Conservation (phyloP, 805 yeast genomes). For the Cyberlindnera lachancei region DNA sequence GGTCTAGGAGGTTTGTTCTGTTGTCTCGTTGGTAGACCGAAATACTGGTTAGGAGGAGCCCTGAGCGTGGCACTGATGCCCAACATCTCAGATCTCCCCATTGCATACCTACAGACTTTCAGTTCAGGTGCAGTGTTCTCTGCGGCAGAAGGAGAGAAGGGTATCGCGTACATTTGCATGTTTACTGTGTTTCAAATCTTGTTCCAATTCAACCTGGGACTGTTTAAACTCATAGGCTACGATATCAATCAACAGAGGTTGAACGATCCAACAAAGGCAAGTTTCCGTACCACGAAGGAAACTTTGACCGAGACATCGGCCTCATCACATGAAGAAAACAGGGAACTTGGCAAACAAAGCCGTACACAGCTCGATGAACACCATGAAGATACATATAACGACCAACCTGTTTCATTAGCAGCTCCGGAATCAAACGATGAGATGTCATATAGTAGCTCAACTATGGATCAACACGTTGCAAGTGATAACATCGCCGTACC, state of each 20-base stretch:
- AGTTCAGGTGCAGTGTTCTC: slow-evolving; percentile 42
- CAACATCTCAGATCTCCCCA: slow-evolving; percentile 70
- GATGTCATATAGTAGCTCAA: not conserved
- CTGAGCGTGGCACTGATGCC: slow-evolving; percentile 66
- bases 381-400: too few species aligned
- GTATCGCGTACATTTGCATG: slow-evolving; percentile 79
- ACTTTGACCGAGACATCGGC: not conserved
- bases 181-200: slow-evolving; percentile 57
- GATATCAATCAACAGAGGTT: slow-evolving; percentile 36
- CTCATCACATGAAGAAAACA: not conserved
- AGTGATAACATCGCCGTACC: slow-evolving; percentile 3
- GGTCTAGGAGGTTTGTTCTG: slow-evolving; percentile 31
- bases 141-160: slow-evolving; percentile 54
- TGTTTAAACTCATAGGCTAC: slow-evolving; percentile 57
- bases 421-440: too few species aligned
- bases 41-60: slow-evolving; percentile 65
- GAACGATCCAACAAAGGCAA: slow-evolving; percentile 1
- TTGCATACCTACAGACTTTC: slow-evolving; percentile 66
- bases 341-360: too few species aligned
- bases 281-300: not conserved
- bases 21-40: slow-evolving; percentile 32
- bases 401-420: too few species aligned
- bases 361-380: too few species aligned
- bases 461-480: not conserved
- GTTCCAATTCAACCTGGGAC: slow-evolving; percentile 69